These are phyloP conservation scores for Lactarius deliciosus DNA, from an alignment of 768 basidiomycete genomes.

Conservation along the genomic window DNA sequence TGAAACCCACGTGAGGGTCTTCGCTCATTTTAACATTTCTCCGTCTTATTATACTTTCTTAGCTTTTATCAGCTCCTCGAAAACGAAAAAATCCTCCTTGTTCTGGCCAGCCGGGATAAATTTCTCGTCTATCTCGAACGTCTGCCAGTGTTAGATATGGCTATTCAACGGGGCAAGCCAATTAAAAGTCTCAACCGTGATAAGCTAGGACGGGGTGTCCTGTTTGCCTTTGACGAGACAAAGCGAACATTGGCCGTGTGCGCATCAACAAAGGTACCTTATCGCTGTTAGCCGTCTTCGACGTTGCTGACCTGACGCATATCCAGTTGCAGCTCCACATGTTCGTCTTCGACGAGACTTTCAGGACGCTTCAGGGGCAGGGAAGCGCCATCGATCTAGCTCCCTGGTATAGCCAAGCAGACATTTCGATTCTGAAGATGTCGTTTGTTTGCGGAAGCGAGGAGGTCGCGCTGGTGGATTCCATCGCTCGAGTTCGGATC, in stretches of 20 bases:
- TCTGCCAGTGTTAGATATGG: background rate
- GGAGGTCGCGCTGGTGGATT: constrained; percentile 54
- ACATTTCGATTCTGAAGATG: constrained; percentile 35
- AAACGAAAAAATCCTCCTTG: constrained; percentile 25
- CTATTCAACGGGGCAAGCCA: background rate
- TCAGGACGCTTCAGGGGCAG: constrained; percentile 41
- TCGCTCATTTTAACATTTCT: background rate
- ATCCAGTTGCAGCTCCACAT: constrained; percentile 43
- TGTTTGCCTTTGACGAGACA: constrained; percentile 53
- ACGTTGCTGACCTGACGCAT: background rate
- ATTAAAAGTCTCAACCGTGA: constrained; percentile 40
- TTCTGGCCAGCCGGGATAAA: constrained; percentile 3
- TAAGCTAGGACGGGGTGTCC: constrained; percentile 46
- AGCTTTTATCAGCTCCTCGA: constrained; percentile 26
- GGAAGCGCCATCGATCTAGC: constrained; percentile 44
- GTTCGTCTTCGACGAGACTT: constrained; percentile 49
- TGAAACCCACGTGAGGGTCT: constrained; percentile 11
- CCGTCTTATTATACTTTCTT: background rate
- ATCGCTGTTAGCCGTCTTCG: background rate
- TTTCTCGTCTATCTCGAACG: constrained; percentile 21
- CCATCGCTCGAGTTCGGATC: constrained; percentile 42
- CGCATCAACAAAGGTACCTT: constrained; percentile 41
- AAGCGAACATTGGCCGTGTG: constrained; percentile 50
- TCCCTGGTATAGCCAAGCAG: constrained; percentile 43
- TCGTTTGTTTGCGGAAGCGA: constrained; percentile 51